Base-by-base conservation (phyloP, 805 yeast genomes). In the Saturnispora diversa region DNA sequence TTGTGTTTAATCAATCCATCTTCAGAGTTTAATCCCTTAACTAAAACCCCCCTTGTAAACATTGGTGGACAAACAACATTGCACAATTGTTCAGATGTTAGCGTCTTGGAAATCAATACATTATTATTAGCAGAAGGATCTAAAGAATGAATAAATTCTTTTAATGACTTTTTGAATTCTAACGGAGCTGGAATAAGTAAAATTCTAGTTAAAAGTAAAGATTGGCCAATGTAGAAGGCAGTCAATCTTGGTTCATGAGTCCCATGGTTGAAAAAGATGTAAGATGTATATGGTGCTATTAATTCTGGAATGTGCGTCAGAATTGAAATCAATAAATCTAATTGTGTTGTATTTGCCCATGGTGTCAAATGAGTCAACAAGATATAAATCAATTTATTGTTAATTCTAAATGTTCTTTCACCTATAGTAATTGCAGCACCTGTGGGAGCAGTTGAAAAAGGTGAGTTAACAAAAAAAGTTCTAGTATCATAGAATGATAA, bases 221-320 rank as follows among this genome's bases (percentile, higher is more conserved):
- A 72, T 59, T 74, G 81, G 6, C 92, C 83, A 35, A 86, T 67
- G 87, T 94, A 88, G 63, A 82, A 85, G 10, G 90, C 78, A 1
- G 90, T 69, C 42, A 82, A 62, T 36, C 79, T 74, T 0, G 97
- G 95, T 45, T 84, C 94, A 53, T 84, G 81, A 15, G 76, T 65
- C 15, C 88, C 87, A 40, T 78, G 76, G 3, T 79, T 71, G 37
- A 63, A 60, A 2, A 74, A 69, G 11, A 77, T 52, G 61, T 76
- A 70, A 42, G 70, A 64, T 47, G 76, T 68, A 50, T 81, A 88
- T 1, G 87, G 83, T 1, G 85, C 77, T 1, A 84, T 68, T 17
- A 90, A 64, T 51, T 87, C 96, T 2, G 84, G 83, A 30, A 75
- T 66, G 26, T 63, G 54, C 4, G 59, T 45, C 28, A 90, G 62